Percentiles rank a stretch among this genome's conserved stretches.
Conservation (phyloP, 306 rosid genomes). For the Alnus glutinosa region DNA sequence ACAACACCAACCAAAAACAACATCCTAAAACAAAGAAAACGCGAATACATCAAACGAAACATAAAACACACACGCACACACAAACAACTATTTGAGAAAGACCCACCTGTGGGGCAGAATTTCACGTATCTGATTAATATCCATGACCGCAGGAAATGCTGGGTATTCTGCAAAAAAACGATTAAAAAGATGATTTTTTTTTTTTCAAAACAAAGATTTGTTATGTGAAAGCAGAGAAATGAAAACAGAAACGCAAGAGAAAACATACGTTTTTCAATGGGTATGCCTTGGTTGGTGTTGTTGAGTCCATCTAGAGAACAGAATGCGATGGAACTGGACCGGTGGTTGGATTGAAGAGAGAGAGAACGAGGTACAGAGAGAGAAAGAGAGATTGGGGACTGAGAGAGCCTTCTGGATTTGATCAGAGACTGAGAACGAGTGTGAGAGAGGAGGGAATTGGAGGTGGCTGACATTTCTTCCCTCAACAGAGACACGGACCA, state of each 20-base stretch:
- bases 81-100: not conserved
- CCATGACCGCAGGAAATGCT: conserved; percentile 84
- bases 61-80: conserved; percentile 1
- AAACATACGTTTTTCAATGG: conserved; percentile 43
- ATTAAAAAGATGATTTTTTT: not conserved
- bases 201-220: not conserved
- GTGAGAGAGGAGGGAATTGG: conserved; percentile 25
- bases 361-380: conserved; percentile 16
- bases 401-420: conserved; percentile 22
- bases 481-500: not conserved
- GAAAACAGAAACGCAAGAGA: not conserved
- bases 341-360: conserved; percentile 13
- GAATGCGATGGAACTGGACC: conserved; percentile 12
- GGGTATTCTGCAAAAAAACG: conserved; percentile 52
- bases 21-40: not conserved
- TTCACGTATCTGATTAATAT: conserved; percentile 79
- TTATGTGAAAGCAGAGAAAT: not conserved
- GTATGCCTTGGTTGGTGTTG: conserved; percentile 21
- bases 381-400: conserved; percentile 19
- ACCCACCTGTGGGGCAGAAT: conserved; percentile 82
- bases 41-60: not conserved
- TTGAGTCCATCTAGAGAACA: conserved; percentile 23
- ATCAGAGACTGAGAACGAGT: conserved; percentile 27
- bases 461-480: conserved; percentile 32
- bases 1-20: conserved; percentile 20